Percentiles rank a stretch among this genome's conserved stretches.
These are phyloP conservation scores for Quercus dentata DNA, from an alignment of 306 rosid species.

Conservation along the genomic window DNA sequence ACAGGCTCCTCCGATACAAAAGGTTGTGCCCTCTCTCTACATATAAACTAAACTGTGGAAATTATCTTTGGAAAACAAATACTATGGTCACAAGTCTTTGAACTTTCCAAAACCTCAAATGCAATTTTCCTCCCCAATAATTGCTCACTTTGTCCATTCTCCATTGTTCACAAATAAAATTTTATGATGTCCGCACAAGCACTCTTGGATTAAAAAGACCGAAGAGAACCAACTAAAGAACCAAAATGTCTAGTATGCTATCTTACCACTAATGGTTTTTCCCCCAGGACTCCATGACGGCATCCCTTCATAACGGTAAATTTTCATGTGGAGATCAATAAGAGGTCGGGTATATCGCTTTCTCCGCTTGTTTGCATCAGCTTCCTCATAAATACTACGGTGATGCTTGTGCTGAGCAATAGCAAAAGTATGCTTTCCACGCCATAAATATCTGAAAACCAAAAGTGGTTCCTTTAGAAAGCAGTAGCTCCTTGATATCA, in stretches of 20 bases:
- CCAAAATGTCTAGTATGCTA: constrained; percentile 1
- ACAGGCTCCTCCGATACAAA: neutral
- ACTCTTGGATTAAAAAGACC: neutral
- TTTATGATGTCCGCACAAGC: neutral
- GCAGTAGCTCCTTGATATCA: neutral
- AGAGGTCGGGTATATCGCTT: constrained; percentile 98
- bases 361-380: constrained; percentile 94
- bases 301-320: constrained; percentile 88
- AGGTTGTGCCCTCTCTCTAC: neutral
- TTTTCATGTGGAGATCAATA: constrained; percentile 95
- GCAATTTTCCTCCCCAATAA: too few species aligned
- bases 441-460: constrained; percentile 81
- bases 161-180: too few species aligned
- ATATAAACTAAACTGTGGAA: neutral
- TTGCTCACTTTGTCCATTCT: too few species aligned
- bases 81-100: neutral
- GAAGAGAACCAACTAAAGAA: neutral
- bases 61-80: neutral
- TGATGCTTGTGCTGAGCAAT: constrained; percentile 99
- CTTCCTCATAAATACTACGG: constrained; percentile 85
- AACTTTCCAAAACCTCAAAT: neutral
- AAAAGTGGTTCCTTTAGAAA: constrained; percentile 1
- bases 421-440: constrained; percentile 82
- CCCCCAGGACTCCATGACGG: constrained; percentile 72
- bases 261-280: constrained; percentile 81